Evolutionary conservation across 2,329 filamentous ascomycete species (phyloP), one percentile per base, ranked within the genome.

Genomic region (Exophiala lecanii-corni): DNA sequence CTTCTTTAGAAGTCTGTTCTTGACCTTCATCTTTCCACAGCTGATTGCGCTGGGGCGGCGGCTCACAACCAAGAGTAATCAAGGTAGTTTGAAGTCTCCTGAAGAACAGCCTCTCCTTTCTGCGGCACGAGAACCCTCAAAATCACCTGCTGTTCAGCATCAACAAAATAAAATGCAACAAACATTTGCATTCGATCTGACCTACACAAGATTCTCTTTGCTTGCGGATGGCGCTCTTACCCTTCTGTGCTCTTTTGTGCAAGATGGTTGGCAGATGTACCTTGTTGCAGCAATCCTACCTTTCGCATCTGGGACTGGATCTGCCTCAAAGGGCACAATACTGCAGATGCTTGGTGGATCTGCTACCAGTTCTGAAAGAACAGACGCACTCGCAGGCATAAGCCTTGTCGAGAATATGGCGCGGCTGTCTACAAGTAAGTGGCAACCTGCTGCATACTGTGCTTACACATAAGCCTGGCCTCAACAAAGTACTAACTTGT

Each of bases 311-410:
- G 83, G 83, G 0, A 82, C 82, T 0, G 82, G 81, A 0, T 75
- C 81, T 0, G 80, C 82, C 0, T 80, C 81, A 1, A 87, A 86
- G 52, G 83, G 82, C 1, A 79, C 82, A n/a, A 84, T 86, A 46
- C 74, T 84, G 0, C 76, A 83, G 43, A 82, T 86, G 80, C 81
- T 81, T 33, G 67, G 79, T 0, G 69, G 76, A 1, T 70, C 70
- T 0, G 52, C 47, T 7, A 49, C 30, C 10, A 52, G 49, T 35
- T 18, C 21, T 21, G 75, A 82, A 42, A 71, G 82, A 0, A 72
- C 76, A 0, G 82, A 87, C 55, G 82, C 83, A 0, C 65, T 87
- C 2, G 79, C 80, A 28, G 81, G 79, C 0, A 79, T 87, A 9
- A 84, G 80, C 0, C 65, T 86, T 0, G 76, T 86, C 0, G 83